Conservation (phyloP, 371 early-diverging fungal species). For the Parasitella parasitica region DNA sequence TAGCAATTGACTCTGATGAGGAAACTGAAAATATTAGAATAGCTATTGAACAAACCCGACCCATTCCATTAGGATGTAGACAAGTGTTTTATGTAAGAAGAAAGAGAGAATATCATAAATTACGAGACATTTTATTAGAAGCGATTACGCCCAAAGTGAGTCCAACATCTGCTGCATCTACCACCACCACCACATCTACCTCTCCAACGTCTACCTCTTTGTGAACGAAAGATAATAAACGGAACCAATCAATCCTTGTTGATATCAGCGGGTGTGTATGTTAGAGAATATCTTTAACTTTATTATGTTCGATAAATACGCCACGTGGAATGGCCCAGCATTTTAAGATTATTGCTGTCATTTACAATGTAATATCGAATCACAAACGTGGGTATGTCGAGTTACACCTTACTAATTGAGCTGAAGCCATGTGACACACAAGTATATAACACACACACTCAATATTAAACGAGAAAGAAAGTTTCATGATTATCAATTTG, state of each 20-base stretch:
- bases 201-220: not conserved
- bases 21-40: slow-evolving; percentile 63
- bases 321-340: too few species aligned
- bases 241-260: slow-evolving; percentile 5
- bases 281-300: too few species aligned
- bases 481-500: not conserved
- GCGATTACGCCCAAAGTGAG: slow-evolving; percentile 56
- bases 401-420: not conserved
- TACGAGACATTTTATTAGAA: slow-evolving; percentile 67
- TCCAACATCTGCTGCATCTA: not conserved
- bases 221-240: not conserved
- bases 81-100: slow-evolving; percentile 55
- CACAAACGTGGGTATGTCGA: slow-evolving; percentile 21
- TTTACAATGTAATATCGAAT: slow-evolving; percentile 6
- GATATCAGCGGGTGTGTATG: not conserved
- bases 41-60: slow-evolving; percentile 52
- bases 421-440: not conserved
- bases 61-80: slow-evolving; percentile 58
- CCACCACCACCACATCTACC: not conserved
- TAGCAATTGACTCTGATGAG: slow-evolving; percentile 60
- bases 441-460: too few species aligned
- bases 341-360: not conserved
- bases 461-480: not conserved
- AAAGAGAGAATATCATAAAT: slow-evolving; percentile 59
- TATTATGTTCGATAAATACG: too few species aligned